Base-by-base conservation (phyloP, 2,329 filamentous ascomycete species). In the Laburnicola sp. region DNA sequence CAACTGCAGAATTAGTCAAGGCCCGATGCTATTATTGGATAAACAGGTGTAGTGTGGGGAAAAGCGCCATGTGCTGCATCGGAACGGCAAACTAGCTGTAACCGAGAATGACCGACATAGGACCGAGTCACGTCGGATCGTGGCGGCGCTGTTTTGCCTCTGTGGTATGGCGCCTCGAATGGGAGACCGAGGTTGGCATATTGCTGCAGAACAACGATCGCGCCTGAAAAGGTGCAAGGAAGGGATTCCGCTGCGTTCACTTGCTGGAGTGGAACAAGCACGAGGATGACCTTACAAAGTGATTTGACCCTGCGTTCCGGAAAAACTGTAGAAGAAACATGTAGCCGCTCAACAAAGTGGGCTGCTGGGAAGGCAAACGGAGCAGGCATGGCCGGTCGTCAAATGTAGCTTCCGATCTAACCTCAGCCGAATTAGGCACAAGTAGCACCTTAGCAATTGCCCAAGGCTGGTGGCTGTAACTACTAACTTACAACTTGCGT, bases 31-130 rank as follows among this genome's bases (percentile, higher is more conserved):
- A 16, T 16, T 30, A 41, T 35, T 23, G 31, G 25, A 35, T 21
- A 32, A 9, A 2, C 21, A 25, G 25, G 22, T 16, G 32, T 23
- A 11, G 43, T 38, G 43, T 45, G 43, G 43, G 35, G 23, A 8
- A 45, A 10, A 16, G 43, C 25, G 43, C 32, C 21, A 27, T n/a
- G n/a, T 42, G 39, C 26, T 23, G 22, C 30, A 21, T 45, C 46
- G 54, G 50, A n/a, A 48, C 47, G 48, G 51, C 48, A 30, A 48
- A 35, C 30, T 34, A 26, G 35, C 26, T 41, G 7, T 22, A 45
- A 26, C 51, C 45, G 51, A 52, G 34, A 32, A 26, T 21, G 38
- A 47, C 55, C 51, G 55, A 55, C 45, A 36, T 57, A 52, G 42
- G 38, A 44, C 55, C 55, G 55, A 57, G 23, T 8, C 9, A 44